Percentiles rank a stretch among this genome's conserved stretches.
These are phyloP conservation scores for Dactylella cylindrospora DNA, from an alignment of 2,329 filamentous ascomycete species.

Conservation along the genomic window DNA sequence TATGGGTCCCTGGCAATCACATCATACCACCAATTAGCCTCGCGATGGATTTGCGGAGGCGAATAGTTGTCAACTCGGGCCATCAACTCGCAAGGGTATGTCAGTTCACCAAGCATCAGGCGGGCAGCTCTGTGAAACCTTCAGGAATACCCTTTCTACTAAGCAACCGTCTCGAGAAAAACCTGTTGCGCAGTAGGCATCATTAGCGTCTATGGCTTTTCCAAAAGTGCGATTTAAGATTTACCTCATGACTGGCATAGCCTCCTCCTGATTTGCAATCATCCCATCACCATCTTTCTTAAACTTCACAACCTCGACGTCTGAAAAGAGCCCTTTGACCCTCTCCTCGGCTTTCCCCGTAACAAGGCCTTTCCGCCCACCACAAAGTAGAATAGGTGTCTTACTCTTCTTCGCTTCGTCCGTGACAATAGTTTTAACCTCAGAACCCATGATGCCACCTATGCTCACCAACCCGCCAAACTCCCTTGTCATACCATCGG, in stretches of 20 bases:
- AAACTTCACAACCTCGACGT: constrained; percentile 70
- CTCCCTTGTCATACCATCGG: constrained; percentile 50
- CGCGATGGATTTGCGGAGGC: no score
- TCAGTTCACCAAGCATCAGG: background rate
- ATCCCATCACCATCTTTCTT: constrained; percentile 72
- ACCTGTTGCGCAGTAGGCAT: constrained; percentile 16
- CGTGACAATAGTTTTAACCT: constrained; percentile 55
- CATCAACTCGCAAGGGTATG: no score
- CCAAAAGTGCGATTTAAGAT: constrained; percentile 51
- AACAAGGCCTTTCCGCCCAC: constrained; percentile 60
- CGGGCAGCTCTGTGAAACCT: constrained; percentile 57
- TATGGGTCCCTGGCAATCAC: no score
- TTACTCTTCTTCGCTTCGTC: constrained; percentile 57
- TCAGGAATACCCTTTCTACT: constrained; percentile 59
- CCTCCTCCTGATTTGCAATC: constrained; percentile 81
- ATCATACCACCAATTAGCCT: no score
- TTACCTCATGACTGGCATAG: constrained; percentile 83
- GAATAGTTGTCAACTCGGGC: no score
- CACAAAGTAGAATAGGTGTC: constrained; percentile 66
- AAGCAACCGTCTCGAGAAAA: constrained; percentile 67
- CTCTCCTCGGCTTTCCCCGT: constrained; percentile 65
- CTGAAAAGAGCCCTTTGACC: constrained; percentile 66
- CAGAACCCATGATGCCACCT: constrained; percentile 61
- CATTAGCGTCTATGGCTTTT: background rate
- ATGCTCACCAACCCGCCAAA: constrained; percentile 65